Percentiles rank a stretch among this genome's conserved stretches.
These are phyloP conservation scores for Lepiota brunneoincarnata DNA, from an alignment of 768 basidiomycete genomes.

Conservation along the genomic window DNA sequence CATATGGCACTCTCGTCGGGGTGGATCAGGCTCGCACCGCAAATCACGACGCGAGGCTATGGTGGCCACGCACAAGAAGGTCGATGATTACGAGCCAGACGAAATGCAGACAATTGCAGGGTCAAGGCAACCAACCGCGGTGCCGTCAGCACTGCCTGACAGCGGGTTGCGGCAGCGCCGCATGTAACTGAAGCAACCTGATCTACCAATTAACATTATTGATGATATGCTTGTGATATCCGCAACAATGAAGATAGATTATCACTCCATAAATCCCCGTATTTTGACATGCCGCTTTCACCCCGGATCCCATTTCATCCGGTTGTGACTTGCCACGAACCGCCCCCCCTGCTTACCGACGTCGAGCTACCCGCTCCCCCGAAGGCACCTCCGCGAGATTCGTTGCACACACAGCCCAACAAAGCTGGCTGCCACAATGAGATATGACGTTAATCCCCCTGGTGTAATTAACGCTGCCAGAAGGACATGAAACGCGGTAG, in stretches of 20 bases:
- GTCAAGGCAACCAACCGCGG: background rate
- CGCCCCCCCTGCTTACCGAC: conserved; percentile 23
- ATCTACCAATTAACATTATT: conserved; percentile 14
- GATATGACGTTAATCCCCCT: conserved; percentile 42
- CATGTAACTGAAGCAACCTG: conserved; percentile 5
- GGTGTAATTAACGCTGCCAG: conserved; percentile 47
- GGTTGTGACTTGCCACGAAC: conserved; percentile 11
- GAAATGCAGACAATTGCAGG: conserved; percentile 12
- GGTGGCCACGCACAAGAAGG: conserved; percentile 33
- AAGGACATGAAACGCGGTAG: conserved; percentile 69
- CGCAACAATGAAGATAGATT: conserved; percentile 62
- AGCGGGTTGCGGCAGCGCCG: conserved; percentile 7
- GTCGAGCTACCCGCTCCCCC: conserved; percentile 22
- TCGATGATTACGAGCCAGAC: conserved; percentile 22
- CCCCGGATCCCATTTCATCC: conserved; percentile 41
- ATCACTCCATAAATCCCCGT: conserved; percentile 88
- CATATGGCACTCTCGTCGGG: conserved; percentile 63
- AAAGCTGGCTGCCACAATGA: conserved; percentile 54
- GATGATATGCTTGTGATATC: conserved; percentile 45
- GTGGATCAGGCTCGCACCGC: conserved; percentile 15
- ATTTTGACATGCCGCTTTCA: conserved; percentile 57
- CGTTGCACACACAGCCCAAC: conserved; percentile 67
- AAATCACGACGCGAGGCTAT: conserved; percentile 16
- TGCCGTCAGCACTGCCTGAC: background rate
- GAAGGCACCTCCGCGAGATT: conserved; percentile 43